Percentiles rank a stretch among this genome's conserved stretches.
Evolutionary conservation across 805 yeast species (phyloP).

Genomic region (Suhomyces sp.): DNA sequence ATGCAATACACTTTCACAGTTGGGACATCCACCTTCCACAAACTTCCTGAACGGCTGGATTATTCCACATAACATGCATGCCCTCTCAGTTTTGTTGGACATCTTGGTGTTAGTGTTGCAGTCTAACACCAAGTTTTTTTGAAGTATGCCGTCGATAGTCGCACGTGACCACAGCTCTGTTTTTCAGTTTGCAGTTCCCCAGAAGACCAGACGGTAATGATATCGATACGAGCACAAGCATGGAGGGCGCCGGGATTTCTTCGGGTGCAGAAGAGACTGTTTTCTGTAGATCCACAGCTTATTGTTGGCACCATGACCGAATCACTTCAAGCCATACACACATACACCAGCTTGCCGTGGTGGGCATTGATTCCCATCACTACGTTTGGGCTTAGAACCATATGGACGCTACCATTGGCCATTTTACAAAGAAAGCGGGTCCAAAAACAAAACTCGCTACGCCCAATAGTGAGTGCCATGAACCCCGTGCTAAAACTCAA

Average conservation of each 20-base stretch:
- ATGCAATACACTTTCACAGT: constrained; percentile 87
- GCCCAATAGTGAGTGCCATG: constrained; percentile 72
- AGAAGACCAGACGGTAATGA: background rate
- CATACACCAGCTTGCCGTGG: constrained; percentile 73
- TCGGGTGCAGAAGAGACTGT: constrained; percentile 2
- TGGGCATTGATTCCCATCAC: constrained; percentile 71
- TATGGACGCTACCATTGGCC: constrained; percentile 76
- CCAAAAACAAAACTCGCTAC: constrained; percentile 64
- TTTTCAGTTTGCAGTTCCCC: background rate
- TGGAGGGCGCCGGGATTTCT: background rate
- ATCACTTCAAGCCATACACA: constrained; percentile 48
- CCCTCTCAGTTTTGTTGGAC: constrained; percentile 75
- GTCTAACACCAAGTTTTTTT: background rate
- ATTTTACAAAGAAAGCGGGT: constrained; percentile 65
- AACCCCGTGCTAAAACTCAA: constrained; percentile 68
- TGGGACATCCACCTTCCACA: constrained; percentile 88
- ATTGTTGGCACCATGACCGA: constrained; percentile 33
- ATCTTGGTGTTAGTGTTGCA: constrained; percentile 15
- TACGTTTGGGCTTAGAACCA: constrained; percentile 62
- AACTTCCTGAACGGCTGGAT: constrained; percentile 75
- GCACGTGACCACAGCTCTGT: background rate
- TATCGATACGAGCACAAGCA: background rate
- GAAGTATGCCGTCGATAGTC: background rate
- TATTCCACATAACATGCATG: constrained; percentile 95
- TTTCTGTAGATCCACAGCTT: constrained; percentile 31